phyloP scores from a whole-genome alignment of 306 rosid species.

The Dryas drummondii region DNA sequence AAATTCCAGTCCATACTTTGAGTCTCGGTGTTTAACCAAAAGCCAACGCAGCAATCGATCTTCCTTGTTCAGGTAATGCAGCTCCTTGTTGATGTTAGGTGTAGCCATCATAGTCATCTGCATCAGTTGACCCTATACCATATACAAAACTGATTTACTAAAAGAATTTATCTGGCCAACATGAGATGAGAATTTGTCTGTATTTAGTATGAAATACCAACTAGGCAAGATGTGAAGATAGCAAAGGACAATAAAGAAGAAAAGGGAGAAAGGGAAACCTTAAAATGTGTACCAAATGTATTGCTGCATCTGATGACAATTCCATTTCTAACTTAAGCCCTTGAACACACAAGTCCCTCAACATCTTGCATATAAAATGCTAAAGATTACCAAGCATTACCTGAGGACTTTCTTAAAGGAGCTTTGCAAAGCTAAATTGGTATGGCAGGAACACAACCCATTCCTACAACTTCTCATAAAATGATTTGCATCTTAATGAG shows the following conservation, averaged over 20 bases:
- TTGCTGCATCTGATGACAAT: not conserved
- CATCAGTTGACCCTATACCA: conserved; percentile 75
- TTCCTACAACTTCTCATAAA: not conserved
- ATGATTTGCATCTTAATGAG: not conserved
- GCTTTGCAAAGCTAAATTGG: not conserved
- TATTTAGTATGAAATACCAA: not conserved
- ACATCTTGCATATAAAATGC: not conserved
- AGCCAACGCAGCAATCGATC: conserved; percentile 84
- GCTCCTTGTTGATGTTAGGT: conserved; percentile 85
- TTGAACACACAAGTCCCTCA: not conserved
- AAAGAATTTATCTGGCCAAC: not conserved
- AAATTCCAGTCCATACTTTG: conserved; percentile 47
- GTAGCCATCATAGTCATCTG: conserved; percentile 97
- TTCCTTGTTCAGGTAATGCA: conserved; percentile 92
- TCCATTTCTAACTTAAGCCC: not conserved
- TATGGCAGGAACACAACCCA: not conserved
- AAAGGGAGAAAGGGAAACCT: not conserved
- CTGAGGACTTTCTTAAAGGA: not conserved
- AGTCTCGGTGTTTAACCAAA: conserved; percentile 65
- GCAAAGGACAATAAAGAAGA: not conserved
- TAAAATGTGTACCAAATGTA: not conserved
- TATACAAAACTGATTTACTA: not conserved
- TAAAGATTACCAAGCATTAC: not conserved
- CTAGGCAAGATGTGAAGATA: not conserved
- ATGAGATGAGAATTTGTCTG: conserved; percentile 2